Evolutionary conservation across 345 rosid genomes (phyloP), one percentile per base, ranked within the genome.

Genomic region (Linum trigynum): DNA sequence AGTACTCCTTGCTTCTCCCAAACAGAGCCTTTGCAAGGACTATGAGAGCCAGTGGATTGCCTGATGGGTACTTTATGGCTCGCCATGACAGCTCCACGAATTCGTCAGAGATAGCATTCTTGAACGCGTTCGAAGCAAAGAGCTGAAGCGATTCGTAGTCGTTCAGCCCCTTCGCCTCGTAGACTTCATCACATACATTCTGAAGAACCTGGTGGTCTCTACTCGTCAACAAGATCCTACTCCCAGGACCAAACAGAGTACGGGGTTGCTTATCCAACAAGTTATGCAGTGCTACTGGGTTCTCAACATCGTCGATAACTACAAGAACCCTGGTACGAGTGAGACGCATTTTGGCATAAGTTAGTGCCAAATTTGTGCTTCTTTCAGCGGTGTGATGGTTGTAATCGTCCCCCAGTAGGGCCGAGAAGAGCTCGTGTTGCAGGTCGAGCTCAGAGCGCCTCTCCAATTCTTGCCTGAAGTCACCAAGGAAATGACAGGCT

Each of bases 241-340:
- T 57, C 60, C 60, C 60, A 57, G 60, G 60, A 57, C 60, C 60
- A 57, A 17, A 57, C 36, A 23, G 38, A 57, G 60, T 57, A 23
- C 3, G 35, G 9, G 38, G 38, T 16, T 57, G 60, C 17, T 57
- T 36, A 8, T 57, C 60, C 12, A 45, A 45, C 51, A 45, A 45
- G 51, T 45, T 45, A 14, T 45, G 51, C 10, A 45, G 12, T 45
- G 51, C 51, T 45, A 45, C 51, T 45, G 51, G 51, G 32, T 36
- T 16, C 5, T 36, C 38, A 57, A 57, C 3, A 57, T 57, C 60
- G 60, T 57, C 60, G 17, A 57, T 32, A 16, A 57, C 38, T 8
- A 57, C 17, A 8, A 57, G 60, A 57, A 57, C 60, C 17, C 17
- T 57, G 8, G 35, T 57, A 17, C 60, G 60, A 16, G 37, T 2